A percentile compares a stretch with the other conserved stretches of the same genome.
These are phyloP conservation scores for Sugiyamaella novakii DNA, from an alignment of 1,139 yeast species.

Conservation along the genomic window DNA sequence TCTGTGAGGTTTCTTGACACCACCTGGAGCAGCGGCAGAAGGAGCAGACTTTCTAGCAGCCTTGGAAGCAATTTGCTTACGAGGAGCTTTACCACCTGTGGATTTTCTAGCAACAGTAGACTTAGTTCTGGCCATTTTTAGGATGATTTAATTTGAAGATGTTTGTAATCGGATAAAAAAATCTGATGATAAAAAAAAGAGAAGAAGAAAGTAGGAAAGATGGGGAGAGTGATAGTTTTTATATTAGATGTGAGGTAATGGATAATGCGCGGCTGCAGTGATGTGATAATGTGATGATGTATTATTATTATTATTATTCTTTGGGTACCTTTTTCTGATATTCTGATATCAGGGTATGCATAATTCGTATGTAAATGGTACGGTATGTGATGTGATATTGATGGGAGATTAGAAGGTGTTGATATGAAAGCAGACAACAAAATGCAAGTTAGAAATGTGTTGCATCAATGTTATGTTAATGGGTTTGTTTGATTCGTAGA, in stretches of 20 bases:
- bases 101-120: conserved; percentile 87
- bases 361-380: neutral
- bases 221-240: conserved; percentile 20
- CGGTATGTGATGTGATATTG: neutral
- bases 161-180: conserved; percentile 12
- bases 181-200: conserved; percentile 26
- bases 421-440: too few relatives aligned
- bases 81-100: conserved; percentile 99
- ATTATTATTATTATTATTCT: too few relatives aligned
- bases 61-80: conserved; percentile 98
- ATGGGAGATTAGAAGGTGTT: too few relatives aligned
- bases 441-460: too few relatives aligned
- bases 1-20: conserved; percentile 99
- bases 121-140: conserved; percentile 93
- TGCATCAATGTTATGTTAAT: too few relatives aligned
- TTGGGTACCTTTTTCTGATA: too few relatives aligned
- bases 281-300: too few relatives aligned
- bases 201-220: conserved; percentile 21
- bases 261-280: neutral
- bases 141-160: conserved; percentile 6
- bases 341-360: neutral
- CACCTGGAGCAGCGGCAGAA: conserved; percentile 69
- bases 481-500: too few relatives aligned
- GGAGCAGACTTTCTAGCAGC: conserved; percentile 97
- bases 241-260: conserved; percentile 10